Conservation (phyloP, 768 basidiomycete genomes). For the Pleurotus giganteus region DNA sequence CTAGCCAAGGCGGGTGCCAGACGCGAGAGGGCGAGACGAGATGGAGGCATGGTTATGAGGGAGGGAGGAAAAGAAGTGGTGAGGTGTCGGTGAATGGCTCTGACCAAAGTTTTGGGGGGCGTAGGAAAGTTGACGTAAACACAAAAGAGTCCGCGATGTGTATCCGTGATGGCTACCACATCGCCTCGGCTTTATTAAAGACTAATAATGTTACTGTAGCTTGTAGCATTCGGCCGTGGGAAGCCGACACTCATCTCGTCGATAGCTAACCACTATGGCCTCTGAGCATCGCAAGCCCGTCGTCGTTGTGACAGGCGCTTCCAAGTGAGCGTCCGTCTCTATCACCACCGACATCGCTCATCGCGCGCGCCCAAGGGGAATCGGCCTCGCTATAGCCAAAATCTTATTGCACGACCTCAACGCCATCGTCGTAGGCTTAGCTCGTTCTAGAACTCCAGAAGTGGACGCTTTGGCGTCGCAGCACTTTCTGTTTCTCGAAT, state of each 20-base stretch:
- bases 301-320: slow-evolving; percentile 83
- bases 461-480: slow-evolving; percentile 48
- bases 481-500: slow-evolving; percentile 54
- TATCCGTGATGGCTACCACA: no score
- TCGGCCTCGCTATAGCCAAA: slow-evolving; percentile 79
- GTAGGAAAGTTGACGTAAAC: slow-evolving; percentile 11
- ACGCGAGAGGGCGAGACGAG: slow-evolving; percentile 64
- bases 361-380: slow-evolving; percentile 50
- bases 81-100: slow-evolving; percentile 12
- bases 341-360: slow-evolving; percentile 8
- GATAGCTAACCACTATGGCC: background rate
- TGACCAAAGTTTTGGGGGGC: slow-evolving; percentile 5
- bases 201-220: background rate
- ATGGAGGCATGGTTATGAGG: slow-evolving; percentile 46
- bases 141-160: background rate
- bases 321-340: slow-evolving; percentile 44
- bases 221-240: background rate
- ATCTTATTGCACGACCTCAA: slow-evolving; percentile 61
- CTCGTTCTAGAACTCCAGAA: slow-evolving; percentile 68
- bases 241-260: no score
- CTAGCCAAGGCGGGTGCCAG: slow-evolving; percentile 57
- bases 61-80: slow-evolving; percentile 19
- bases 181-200: background rate
- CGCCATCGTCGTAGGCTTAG: slow-evolving; percentile 73
- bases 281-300: slow-evolving; percentile 44